Percentiles rank a stretch among this genome's conserved stretches.
phyloP scores from a whole-genome alignment of 345 rosid species.

The Firmiana major region DNA sequence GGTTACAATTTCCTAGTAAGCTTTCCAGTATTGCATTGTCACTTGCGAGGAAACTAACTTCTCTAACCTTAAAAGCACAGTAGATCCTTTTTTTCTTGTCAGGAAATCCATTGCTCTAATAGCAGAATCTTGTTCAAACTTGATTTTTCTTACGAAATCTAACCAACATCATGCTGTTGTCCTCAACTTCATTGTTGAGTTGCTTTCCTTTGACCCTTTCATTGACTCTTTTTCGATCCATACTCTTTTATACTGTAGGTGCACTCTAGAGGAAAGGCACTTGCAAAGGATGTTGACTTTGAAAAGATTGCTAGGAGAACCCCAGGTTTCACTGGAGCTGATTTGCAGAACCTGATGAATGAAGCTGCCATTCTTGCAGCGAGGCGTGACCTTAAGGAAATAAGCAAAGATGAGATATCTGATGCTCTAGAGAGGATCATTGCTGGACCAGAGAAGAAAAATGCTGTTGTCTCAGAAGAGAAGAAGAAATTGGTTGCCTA shows the following conservation, averaged over 20 bases:
- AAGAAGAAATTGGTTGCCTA: constrained; percentile 92
- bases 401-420: constrained; percentile 93
- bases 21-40: background rate
- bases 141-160: background rate
- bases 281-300: constrained; percentile 93
- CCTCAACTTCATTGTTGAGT: background rate
- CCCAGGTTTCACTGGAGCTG: constrained; percentile 95
- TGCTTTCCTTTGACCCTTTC: background rate
- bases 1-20: background rate
- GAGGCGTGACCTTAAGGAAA: constrained; percentile 94
- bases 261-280: constrained; percentile 96
- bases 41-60: background rate
- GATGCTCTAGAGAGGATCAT: constrained; percentile 98
- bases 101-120: background rate
- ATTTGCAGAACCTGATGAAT: constrained; percentile 93
- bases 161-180: background rate
- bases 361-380: constrained; percentile 99
- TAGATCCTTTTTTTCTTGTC: background rate
- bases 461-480: constrained; percentile 90
- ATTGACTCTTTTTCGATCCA: background rate
- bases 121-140: background rate
- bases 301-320: constrained; percentile 95
- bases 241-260: constrained; percentile 41
- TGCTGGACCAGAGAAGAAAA: constrained; percentile 99
- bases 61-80: background rate